phyloP scores from a whole-genome alignment of 176 grass and related monocot species.

The Zea luxurians region DNA sequence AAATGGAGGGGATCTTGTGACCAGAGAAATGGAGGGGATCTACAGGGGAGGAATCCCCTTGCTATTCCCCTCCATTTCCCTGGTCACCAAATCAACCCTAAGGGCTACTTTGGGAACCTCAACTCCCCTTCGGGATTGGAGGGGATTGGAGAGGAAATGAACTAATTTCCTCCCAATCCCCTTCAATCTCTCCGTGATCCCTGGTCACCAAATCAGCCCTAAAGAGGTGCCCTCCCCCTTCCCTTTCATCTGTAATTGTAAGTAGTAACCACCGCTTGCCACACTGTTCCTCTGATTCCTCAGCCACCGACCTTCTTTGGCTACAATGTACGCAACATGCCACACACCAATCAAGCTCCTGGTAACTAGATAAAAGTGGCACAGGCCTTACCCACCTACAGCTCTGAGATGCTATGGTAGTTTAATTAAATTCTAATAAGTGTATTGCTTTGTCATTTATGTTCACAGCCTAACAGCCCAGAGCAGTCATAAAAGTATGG shows the following conservation, averaged over 20 bases:
- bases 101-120: no score
- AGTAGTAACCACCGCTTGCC: background rate
- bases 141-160: no score
- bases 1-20: no score
- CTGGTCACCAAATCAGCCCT: no score
- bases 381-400: background rate
- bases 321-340: background rate
- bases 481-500: background rate
- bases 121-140: no score
- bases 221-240: background rate
- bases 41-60: no score
- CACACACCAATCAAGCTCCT: background rate
- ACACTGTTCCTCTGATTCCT: background rate
- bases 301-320: background rate
- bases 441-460: background rate
- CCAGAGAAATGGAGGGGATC: no score
- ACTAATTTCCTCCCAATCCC: no score
- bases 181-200: no score
- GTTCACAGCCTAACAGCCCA: background rate
- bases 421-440: slow-evolving; percentile 1
- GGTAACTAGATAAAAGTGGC: slow-evolving; percentile 7
- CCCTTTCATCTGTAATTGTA: background rate
- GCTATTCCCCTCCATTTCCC: no score
- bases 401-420: background rate
- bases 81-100: no score